Evolutionary conservation across 2,329 filamentous ascomycete species (phyloP).

Genomic region (Truncatella angustata): DNA sequence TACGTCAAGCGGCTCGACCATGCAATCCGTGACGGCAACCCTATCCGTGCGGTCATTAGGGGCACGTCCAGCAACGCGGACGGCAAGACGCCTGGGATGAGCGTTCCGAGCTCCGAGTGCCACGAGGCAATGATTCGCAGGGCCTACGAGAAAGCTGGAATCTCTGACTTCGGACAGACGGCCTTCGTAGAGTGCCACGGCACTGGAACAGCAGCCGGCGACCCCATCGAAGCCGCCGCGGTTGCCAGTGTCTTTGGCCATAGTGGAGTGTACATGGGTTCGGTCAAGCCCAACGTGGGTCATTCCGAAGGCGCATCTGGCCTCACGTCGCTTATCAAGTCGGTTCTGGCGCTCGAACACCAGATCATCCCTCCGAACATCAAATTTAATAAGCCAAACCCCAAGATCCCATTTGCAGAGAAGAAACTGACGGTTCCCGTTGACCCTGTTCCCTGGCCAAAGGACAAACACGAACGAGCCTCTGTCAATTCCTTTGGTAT

Average conservation of each 20-base stretch:
- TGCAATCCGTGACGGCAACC: conserved; percentile 40
- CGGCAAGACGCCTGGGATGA: neutral
- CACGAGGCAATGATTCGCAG: conserved; percentile 2
- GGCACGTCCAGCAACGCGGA: conserved; percentile 8
- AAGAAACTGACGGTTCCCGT: neutral
- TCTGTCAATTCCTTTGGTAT: conserved; percentile 29
- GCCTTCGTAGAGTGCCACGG: conserved; percentile 6
- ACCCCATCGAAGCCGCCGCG: conserved; percentile 1
- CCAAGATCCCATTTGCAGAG: too few species aligned
- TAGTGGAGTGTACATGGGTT: conserved; percentile 3
- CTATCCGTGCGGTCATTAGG: conserved; percentile 28
- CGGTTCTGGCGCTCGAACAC: too few species aligned
- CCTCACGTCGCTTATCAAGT: conserved; percentile 24
- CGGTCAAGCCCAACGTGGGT: conserved; percentile 33
- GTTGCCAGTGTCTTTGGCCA: conserved; percentile 16
- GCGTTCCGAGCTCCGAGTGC: neutral
- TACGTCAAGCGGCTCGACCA: conserved; percentile 38
- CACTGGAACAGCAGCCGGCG: conserved; percentile 7
- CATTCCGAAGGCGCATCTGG: conserved; percentile 33
- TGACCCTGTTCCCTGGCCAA: neutral
- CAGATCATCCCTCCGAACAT: too few species aligned
- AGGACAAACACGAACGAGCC: too few species aligned
- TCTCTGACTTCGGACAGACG: conserved; percentile 2
- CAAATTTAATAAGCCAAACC: too few species aligned
- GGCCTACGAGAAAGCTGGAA: neutral